Evolutionary conservation across 441 rosid genomes (phyloP).

Genomic region (Viola pubescens): DNA sequence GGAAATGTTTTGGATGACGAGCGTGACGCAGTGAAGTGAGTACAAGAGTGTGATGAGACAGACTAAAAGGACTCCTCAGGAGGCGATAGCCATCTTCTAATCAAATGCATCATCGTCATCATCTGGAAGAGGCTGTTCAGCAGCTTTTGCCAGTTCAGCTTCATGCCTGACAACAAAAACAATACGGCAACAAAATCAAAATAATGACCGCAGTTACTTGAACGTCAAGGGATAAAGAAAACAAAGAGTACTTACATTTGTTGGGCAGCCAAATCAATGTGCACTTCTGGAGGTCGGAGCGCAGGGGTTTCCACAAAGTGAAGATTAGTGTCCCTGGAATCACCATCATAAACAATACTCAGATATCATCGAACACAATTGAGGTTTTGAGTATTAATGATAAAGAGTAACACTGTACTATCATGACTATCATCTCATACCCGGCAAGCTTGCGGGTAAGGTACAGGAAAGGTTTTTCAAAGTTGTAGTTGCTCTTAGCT

Average conservation of each 20-base stretch:
- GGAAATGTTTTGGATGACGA: background rate
- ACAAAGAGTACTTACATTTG: constrained; percentile 35
- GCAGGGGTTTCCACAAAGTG: constrained; percentile 58
- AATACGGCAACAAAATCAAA: background rate
- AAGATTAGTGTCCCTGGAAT: constrained; percentile 38
- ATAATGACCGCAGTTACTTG: too few relatives aligned
- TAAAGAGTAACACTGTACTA: background rate
- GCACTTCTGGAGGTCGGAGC: constrained; percentile 53
- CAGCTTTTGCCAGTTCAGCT: constrained; percentile 61
- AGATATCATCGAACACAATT: background rate
- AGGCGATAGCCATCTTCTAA: background rate
- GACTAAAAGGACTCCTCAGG: background rate
- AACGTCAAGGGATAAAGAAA: too few relatives aligned
- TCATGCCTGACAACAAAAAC: constrained; percentile 41
- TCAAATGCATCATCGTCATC: constrained; percentile 54
- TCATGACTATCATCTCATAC: constrained; percentile 18
- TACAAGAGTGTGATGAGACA: background rate
- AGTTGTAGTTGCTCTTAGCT: constrained; percentile 77
- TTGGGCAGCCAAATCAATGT: constrained; percentile 40
- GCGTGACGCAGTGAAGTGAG: too few relatives aligned
- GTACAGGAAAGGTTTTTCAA: constrained; percentile 79
- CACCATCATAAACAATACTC: background rate
- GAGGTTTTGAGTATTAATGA: background rate
- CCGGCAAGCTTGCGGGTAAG: constrained; percentile 87
- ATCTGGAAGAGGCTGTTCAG: constrained; percentile 59